Base-by-base conservation (phyloP, 2,329 filamentous ascomycete genomes). In the Chaetomiaceae sp. region DNA sequence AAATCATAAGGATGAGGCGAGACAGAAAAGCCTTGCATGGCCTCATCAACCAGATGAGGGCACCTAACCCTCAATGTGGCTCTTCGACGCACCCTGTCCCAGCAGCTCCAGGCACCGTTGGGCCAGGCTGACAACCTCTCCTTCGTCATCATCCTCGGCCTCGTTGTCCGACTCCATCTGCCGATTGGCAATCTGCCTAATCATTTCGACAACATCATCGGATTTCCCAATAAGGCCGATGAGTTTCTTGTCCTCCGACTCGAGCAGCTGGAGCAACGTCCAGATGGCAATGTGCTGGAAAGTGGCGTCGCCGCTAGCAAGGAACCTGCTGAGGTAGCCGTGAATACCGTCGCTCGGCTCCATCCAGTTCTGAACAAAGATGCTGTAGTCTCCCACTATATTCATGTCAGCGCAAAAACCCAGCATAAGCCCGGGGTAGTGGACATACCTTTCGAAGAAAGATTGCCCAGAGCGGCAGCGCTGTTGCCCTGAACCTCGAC, bases 241-340 rank as follows among this genome's bases (percentile, higher is more conserved):
- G n/a, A 99, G 76, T 49, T 83, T 86, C 70, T 87, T 85, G 66
- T 99, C 92, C 66, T 95, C 91, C 0, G 92, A 96, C 70, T 99
- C 93, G 44, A 99, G 84, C 4, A 99, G 79, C 66, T 99, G 93
- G 3, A 99, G 79, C 42, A 99, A 73, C 1, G 93, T 99, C 93
- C 93, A 99, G 57, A 97, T 96, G 44, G 93, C 93, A 65, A 99
- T 99, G 67, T 99, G 93, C 70, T 99, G 93, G 76, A 99, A 99
- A 0, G 93, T 99, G 1, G 93, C 85, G 65, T 99, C 93, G 35
- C 91, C 92, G 57, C 90, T 96, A 39, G 87, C 88, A 16, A 99
- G 78, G 76, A 99, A 99, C 48, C 92, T 85, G 62, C 85, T 87
- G 31, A 99, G 78, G 65, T 99, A 99, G 48, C 93, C 93, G 65